Base-by-base conservation (phyloP, 345 rosid genomes). In the Triadica sebifera region DNA sequence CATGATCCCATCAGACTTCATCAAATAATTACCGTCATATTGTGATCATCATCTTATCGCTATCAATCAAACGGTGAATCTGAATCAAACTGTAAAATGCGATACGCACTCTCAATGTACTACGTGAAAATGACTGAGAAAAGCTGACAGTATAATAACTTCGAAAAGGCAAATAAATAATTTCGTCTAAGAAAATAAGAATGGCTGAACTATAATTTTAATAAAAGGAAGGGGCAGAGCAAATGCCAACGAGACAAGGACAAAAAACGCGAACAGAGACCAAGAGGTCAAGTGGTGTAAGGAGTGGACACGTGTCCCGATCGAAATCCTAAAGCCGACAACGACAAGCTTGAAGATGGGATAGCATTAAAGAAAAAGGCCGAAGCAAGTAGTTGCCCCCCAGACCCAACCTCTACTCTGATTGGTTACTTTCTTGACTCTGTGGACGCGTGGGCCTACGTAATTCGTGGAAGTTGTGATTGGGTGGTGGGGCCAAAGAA, bases 351-450 rank as follows among this genome's bases (percentile, higher is more conserved):
- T 71, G 71, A 61, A 75, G 84, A 83, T 85, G 47, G 65, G 76
- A 78, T 71, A 71, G 79, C 80, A 75, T 74, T 74, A 86, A 80
- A 75, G 74, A 70, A 77, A 80, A 78, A 82, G 56, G 69, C 67
- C 50, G 75, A 82, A 75, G 77, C 80, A 43, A 67, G 78, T 53
- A 47, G 74, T 78, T 78, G 77, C 81, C 81, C 76, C 50, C 10
- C 49, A 63, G 80, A 80, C 67, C 78, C 74, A 58, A 60, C 59
- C 87, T 82, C 85, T 79, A 58, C 80, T 79, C 76, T 49, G 3
- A 84, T 86, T 86, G 86, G 89, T 29, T 75, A 8, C 85, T 79
- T 86, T 82, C 86, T 82, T 84, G 87, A 86, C 87, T 67, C 75
- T 69, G 5, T 41, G 43, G 70, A 70, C 85, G 77, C 86, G 84